These are phyloP conservation scores for Aristolochia contorta DNA, from an alignment of 164 flowering plant genomes.

Conservation along the genomic window DNA sequence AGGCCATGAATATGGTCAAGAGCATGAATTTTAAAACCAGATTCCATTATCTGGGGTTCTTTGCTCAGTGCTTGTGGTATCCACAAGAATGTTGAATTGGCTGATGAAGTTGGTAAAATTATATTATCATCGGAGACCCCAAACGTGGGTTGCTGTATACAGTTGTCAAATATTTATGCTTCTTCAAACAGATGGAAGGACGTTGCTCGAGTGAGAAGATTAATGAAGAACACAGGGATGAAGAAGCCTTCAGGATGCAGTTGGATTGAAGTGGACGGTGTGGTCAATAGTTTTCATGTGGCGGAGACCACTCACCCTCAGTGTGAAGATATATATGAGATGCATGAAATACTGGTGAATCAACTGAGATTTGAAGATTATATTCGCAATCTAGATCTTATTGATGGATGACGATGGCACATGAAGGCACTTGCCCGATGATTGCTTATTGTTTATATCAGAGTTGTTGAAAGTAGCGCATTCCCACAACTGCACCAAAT, in stretches of 20 bases:
- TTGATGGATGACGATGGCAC: conserved; percentile 9
- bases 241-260: conserved; percentile 24
- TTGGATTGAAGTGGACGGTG: conserved; percentile 24
- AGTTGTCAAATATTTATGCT: conserved; percentile 23
- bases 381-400: conserved; percentile 10
- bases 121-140: conserved; percentile 10
- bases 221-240: conserved; percentile 15
- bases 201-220: conserved; percentile 19
- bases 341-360: conserved; percentile 7
- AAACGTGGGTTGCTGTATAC: conserved; percentile 20
- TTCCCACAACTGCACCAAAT: too few relatives aligned
- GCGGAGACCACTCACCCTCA: conserved; percentile 16
- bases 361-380: conserved; percentile 15
- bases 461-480: too few relatives aligned
- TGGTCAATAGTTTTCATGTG: conserved; percentile 19
- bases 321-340: conserved; percentile 12
- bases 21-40: conserved; percentile 19
- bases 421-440: background rate
- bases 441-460: too few relatives aligned
- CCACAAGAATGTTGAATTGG: conserved; percentile 17
- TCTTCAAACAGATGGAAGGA: conserved; percentile 22
- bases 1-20: conserved; percentile 15
- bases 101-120: conserved; percentile 14
- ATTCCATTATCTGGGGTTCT: conserved; percentile 25
- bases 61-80: conserved; percentile 22